Evolutionary conservation across 2,329 filamentous ascomycete genomes (phyloP), one percentile per base, ranked within the genome.

Genomic region (Eurotiales sp.): DNA sequence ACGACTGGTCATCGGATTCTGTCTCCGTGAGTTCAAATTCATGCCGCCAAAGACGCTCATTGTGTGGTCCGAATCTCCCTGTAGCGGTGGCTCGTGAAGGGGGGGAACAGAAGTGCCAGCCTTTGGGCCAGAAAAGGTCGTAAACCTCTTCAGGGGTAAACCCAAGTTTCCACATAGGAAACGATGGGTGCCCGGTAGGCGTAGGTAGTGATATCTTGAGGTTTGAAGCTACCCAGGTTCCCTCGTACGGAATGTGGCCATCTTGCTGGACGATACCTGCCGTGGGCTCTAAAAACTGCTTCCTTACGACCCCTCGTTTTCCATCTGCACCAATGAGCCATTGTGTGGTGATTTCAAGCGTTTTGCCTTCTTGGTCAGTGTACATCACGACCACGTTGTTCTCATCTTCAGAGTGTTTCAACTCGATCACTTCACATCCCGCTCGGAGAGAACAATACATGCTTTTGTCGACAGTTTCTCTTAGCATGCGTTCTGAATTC

Each of bases 1-100:
- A 56, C 43, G 36, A 60, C 15, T 17, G 32, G 15, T 36, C 41
- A 14, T 45, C 57, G 44, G 58, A 62, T 8, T 50, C 46, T 8
- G 46, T 25, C 27, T 27, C 5, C 25, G 25, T 27, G 5, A 67
- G 67, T 12, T 69, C 59, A 52, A 65, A 64, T 45, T 67, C 64
- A 51, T 64, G 65, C 25, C 66, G 49, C 65, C 65, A 69, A 8
- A 67, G 43, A n/a, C 57, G 55, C 41, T 67, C 64, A 12, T 51
- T 21, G 3, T 32, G 45, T 3, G 57, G 54, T 4, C 63, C 65
- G 54, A 67, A 67, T 25, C 64, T 51, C 27, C 64, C 63, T 42
- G 57, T 29, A 3, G 48, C 48, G 4, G 41, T 43, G 4, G 48
- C 40, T 37, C 40, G 44, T n/a, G 19, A 40, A 6, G 61, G 59